These are phyloP conservation scores for Sclerospora graminicola DNA, from an alignment of 352 stramenopile species.

Conservation along the genomic window DNA sequence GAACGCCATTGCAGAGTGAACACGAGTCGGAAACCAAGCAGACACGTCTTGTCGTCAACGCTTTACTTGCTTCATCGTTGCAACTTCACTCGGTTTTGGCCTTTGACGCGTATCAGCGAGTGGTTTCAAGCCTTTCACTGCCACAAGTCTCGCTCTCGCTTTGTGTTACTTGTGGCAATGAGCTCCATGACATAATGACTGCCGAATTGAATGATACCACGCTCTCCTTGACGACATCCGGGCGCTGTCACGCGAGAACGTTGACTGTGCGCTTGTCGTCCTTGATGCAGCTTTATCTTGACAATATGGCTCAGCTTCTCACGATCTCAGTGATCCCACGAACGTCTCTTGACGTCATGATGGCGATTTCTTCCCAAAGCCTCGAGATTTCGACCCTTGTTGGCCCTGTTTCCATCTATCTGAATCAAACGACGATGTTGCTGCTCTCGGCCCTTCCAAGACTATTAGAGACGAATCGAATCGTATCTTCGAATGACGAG, in stretches of 20 bases:
- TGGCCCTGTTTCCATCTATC: constrained; percentile 40
- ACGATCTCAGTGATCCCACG: constrained; percentile 54
- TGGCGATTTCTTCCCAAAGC: constrained; percentile 20
- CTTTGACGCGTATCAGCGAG: constrained; percentile 29
- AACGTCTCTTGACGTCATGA: constrained; percentile 34
- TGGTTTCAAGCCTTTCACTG: constrained; percentile 23
- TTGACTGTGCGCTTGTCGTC: constrained; percentile 31
- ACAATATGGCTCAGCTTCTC: constrained; percentile 66
- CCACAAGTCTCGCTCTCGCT: constrained; percentile 29
- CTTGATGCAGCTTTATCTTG: constrained; percentile 41
- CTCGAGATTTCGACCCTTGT: constrained; percentile 39
- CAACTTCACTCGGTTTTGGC: constrained; percentile 38
- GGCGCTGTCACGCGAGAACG: constrained; percentile 7
- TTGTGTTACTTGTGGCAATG: constrained; percentile 29
- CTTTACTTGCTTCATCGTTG: constrained; percentile 58
- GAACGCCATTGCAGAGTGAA: constrained; percentile 45
- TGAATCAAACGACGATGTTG: constrained; percentile 64
- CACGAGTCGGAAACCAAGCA: constrained; percentile 51
- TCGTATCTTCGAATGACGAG: constrained; percentile 2
- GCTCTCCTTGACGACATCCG: constrained; percentile 22
- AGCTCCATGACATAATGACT: constrained; percentile 49
- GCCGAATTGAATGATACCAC: constrained; percentile 34
- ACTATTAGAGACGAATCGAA: constrained; percentile 17
- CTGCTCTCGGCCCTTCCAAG: constrained; percentile 46
- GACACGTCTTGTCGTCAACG: constrained; percentile 51